phyloP scores from a whole-genome alignment of 345 rosid genomes.

The Eucalyptus erythrocorys region DNA sequence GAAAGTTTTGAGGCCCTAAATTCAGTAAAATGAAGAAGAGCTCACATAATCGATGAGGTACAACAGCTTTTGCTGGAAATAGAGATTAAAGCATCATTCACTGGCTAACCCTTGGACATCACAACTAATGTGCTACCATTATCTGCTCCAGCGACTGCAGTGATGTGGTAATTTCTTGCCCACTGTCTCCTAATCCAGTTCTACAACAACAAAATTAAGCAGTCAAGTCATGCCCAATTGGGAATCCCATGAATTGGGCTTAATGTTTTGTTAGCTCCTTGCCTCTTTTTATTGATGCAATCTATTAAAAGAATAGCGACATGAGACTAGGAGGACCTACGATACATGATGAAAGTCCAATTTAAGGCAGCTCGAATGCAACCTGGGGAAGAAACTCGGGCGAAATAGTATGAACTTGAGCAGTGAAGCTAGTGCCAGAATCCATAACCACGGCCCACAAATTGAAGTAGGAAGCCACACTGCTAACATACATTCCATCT shows the following conservation, averaged over 20 bases:
- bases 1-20: slow-evolving; percentile 65
- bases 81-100: not conserved
- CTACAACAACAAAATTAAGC: too few relatives aligned
- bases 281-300: too few relatives aligned
- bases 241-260: too few relatives aligned
- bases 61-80: not conserved
- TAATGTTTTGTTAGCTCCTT: too few relatives aligned
- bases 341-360: not conserved
- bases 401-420: slow-evolving; percentile 74
- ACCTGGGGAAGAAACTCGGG: slow-evolving; percentile 73
- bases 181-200: too few relatives aligned
- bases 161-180: slow-evolving; percentile 83
- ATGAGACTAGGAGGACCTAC: not conserved
- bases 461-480: slow-evolving; percentile 61
- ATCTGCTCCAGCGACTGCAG: slow-evolving; percentile 80
- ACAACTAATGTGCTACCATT: slow-evolving; percentile 82
- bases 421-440: slow-evolving; percentile 74
- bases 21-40: not conserved
- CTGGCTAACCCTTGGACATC: slow-evolving; percentile 69
- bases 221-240: too few relatives aligned
- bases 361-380: not conserved
- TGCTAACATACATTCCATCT: slow-evolving; percentile 74
- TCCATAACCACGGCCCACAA: slow-evolving; percentile 94
- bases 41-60: not conserved
- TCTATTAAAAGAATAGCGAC: not conserved